Conservation (phyloP, 1,139 yeast genomes). For the Lodderomyces parapsilosis region DNA sequence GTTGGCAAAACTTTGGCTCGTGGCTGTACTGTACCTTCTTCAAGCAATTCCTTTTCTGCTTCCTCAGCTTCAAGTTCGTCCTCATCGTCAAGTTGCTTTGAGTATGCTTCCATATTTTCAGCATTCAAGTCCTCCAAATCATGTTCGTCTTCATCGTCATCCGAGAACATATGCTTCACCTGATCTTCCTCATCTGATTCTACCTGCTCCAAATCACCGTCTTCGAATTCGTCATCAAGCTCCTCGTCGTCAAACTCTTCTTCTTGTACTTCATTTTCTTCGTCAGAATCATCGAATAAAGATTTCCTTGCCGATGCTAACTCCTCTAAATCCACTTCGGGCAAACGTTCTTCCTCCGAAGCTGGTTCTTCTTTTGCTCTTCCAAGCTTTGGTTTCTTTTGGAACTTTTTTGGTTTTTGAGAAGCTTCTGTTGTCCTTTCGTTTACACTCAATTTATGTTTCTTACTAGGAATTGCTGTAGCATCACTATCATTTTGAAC, state of each 20-base stretch:
- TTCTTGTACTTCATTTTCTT: constrained; percentile 44
- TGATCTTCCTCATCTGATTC: constrained; percentile 60
- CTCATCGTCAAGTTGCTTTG: constrained; percentile 67
- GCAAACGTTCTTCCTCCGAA: constrained; percentile 37
- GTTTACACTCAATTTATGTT: constrained; percentile 13
- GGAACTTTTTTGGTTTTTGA: constrained; percentile 23
- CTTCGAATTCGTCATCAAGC: constrained; percentile 26
- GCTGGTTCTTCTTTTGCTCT: constrained; percentile 40
- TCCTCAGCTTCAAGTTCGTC: constrained; percentile 73
- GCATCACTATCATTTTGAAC: constrained; percentile 1
- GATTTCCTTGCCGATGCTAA: constrained; percentile 67
- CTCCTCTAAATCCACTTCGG: constrained; percentile 66
- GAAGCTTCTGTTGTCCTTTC: constrained; percentile 8
- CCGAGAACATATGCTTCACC: constrained; percentile 82
- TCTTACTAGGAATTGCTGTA: constrained; percentile 22
- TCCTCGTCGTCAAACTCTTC: constrained; percentile 21
- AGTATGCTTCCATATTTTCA: constrained; percentile 82
- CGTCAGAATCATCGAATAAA: constrained; percentile 73
- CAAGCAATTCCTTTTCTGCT: constrained; percentile 71
- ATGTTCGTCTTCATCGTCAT: constrained; percentile 68
- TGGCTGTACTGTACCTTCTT: constrained; percentile 62
- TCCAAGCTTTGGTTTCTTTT: constrained; percentile 19
- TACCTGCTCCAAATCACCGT: constrained; percentile 37
- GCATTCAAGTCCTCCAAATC: constrained; percentile 81
- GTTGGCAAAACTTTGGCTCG: constrained; percentile 69